Base-by-base conservation (phyloP, 352 stramenopile species). In the Halophytophthora batemanensis region DNA sequence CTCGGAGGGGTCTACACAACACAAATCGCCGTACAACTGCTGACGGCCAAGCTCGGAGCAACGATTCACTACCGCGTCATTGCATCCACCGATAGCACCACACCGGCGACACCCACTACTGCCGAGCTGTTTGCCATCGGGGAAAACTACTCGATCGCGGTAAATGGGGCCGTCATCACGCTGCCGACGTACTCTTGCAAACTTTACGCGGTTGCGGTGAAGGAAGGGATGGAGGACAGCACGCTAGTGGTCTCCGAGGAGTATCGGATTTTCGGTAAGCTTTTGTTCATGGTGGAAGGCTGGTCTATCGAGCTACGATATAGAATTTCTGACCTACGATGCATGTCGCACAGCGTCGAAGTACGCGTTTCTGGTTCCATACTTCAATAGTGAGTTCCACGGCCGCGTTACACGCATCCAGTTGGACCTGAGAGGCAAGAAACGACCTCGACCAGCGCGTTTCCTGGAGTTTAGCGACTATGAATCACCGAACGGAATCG, bases 401-500 rank as follows among this genome's bases (percentile, higher is more conserved):
- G 82, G 82, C 19, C 48, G 57, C 22, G 75, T 93, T 12, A 66
- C 66, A 6, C 75, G 76, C 6, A 70, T 93, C 15, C 68, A 90
- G 50, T 56, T 93, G 1, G 82, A 90, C 34, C 69, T 87, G 19
- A 78, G 81, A 23, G 79, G 79, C 22, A 88, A 87, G 42, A 93
- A 93, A 40, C 74, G 79, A 0, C 79, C 82, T 29, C 75, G 82
- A 1, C 79, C 79, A 7, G 79, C 82, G 33, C 74, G 74, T 14
- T 90, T 88, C 29, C 76, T 79, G 35, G 82, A 93, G 40, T 88
- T 93, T 53, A 93, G 79, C 34, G 76, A 90, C 54, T 87, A 90
- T 48, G 73, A 87, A 10, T 80, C 79, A 1, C 52, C 43, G 0
- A 62, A 86, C 7, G 82, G 82, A 7, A 77, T 89, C 33, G 82